A percentile compares a stretch with the other conserved stretches of the same genome.
Evolutionary conservation across 106 monocot species (phyloP).

Genomic region (Vanilla planifolia): DNA sequence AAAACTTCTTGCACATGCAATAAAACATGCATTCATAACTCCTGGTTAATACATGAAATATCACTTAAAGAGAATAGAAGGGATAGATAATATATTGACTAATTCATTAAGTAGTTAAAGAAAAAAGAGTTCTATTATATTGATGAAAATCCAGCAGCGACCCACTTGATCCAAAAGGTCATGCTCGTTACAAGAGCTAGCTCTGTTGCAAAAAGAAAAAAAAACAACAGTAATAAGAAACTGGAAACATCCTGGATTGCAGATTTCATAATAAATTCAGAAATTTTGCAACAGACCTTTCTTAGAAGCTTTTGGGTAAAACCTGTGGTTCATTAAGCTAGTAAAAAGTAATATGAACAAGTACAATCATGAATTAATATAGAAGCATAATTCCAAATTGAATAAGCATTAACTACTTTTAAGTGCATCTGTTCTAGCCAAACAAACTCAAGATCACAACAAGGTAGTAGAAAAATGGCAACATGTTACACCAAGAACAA

Average conservation of each 20-base stretch:
- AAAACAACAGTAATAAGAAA: background rate
- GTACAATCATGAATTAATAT: background rate
- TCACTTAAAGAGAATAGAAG: no score
- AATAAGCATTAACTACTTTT: background rate
- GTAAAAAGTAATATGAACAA: constrained; percentile 2
- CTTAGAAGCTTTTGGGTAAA: background rate
- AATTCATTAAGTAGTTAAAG: no score
- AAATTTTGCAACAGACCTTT: constrained; percentile 16
- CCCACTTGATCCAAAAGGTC: background rate
- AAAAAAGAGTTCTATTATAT: background rate
- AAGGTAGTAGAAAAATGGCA: constrained; percentile 4
- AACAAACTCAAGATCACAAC: no score
- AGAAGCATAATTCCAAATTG: background rate
- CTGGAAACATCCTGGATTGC: background rate
- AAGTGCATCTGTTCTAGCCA: background rate
- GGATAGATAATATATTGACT: no score
- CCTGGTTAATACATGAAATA: no score
- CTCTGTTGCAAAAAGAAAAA: background rate
- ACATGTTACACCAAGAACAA: background rate
- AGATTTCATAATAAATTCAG: background rate
- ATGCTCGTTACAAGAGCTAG: background rate
- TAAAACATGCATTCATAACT: background rate
- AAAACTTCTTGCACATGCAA: constrained; percentile 3
- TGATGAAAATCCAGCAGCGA: background rate
- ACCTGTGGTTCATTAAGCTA: constrained; percentile 9